Base-by-base conservation (phyloP, 2,329 filamentous ascomycete species). In the Ustulina deusta region DNA sequence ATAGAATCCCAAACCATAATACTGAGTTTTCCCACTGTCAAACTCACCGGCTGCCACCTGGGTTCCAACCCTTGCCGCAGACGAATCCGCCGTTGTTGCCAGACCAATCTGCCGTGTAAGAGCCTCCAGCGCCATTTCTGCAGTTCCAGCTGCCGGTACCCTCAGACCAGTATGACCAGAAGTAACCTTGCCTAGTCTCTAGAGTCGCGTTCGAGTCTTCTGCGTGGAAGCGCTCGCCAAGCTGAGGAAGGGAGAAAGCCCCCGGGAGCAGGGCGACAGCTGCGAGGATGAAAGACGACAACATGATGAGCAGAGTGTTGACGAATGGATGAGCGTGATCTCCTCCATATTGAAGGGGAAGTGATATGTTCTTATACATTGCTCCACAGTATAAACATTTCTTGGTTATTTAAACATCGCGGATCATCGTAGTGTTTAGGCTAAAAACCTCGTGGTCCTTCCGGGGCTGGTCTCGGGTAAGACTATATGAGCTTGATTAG, bases 21-120 rank as follows among this genome's bases (percentile, higher is more conserved):
- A 60, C 11, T 11, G 34, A 27, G 9, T 17, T 32, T 17, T 5
- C 38, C 1, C 10, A 27, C 6, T 29, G 27, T n/a, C 11, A 7
- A 22, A 65, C 63, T 46, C 48, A 87, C 85, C 84, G 80, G 13
- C 79, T 78, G 60, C 79, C 81, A 52, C 86, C 86, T 15, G 84
- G 81, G 64, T 81, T 83, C 87, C 87, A 89, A 22, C 87, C 87
- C 74, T 89, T 89, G 34, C 87, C 87, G 69, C 81, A 85, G 20
- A 88, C 86, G 54, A 88, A 86, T 73, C 87, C 85, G 42, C 85
- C 85, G 68, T 81, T 79, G 69, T 81, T 79, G 56, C 81, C 79
- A 55, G 73, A 78, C 84, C 83, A 86, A 49, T 72, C 78, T 0
- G 82, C 81, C 2, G 73, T 78, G 77, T 85, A 86, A 27, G 75